Base-by-base conservation (phyloP, 768 basidiomycete genomes). In the Leccinum subgranulosum region DNA sequence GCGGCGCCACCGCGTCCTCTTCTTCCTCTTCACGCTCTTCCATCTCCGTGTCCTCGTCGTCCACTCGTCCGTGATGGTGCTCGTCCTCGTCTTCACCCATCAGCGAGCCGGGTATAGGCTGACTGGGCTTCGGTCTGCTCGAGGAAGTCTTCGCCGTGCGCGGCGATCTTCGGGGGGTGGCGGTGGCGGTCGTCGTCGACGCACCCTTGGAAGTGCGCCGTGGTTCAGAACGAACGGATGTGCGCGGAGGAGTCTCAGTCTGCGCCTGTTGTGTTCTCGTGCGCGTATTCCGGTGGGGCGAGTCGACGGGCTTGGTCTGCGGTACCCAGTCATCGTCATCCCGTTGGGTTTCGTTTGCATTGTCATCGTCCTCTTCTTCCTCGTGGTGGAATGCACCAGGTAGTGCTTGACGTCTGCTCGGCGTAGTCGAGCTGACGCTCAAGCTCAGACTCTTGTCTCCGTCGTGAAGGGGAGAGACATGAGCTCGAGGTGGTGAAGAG, bases 301-400 rank as follows among this genome's bases (percentile, higher is more conserved):
- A 60, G 14, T 56, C 25, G 7, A 56, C 7, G n/a, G 61, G 61
- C 12, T 61, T 57, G 19, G 58, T 55, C 28, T 12, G 51, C 7
- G 21, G 46, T 28, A 23, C 47, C 25, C 14, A 54, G 15, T 62
- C 55, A 41, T 62, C 54, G 27, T 62, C 59, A 3, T 51, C 50
- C 3, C 60, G 58, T 7, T 57, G 53, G 5, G 54, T 73, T 3
- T 77, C 70, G 5, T 53, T 64, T 12, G 75, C 77, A 7, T 74
- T 29, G 14, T 53, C 59, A 1, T 70, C 70, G 0, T 59, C 63
- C 1, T 60, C 69, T 6, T 79, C 80, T 10, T 78, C 79, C 2
- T 77, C 77, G 2, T 66, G 66, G 8, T 69, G 67, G 60, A 83
- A 83, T 33, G 80, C 80, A 0, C 80, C 81, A 10, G 81, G 81